A percentile compares a stretch with the other conserved stretches of the same genome.
Conservation (phyloP, 768 basidiomycete species). For the Fomitopsis pulvina region DNA sequence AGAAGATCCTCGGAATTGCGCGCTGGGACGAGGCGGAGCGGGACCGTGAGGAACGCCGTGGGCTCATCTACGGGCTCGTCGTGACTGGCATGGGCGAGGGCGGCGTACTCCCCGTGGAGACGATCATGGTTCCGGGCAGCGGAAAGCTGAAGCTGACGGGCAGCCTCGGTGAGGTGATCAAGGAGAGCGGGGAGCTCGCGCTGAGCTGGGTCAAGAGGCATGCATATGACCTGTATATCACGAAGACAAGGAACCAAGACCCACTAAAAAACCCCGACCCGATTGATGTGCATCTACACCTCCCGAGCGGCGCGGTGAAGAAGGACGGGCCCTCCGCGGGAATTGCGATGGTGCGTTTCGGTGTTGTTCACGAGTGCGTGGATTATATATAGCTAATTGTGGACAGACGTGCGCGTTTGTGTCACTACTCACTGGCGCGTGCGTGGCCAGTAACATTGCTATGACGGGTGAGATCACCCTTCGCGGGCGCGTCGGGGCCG, state of each 20-base stretch:
- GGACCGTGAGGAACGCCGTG: constrained; percentile 65
- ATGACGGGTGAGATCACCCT: constrained; percentile 95
- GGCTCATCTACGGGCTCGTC: constrained; percentile 80
- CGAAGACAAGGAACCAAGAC: constrained; percentile 60
- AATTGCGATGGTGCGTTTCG: constrained; percentile 64
- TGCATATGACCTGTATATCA: constrained; percentile 75
- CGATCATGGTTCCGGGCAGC: constrained; percentile 66
- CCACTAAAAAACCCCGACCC: constrained; percentile 66
- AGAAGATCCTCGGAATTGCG: constrained; percentile 75
- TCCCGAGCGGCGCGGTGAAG: constrained; percentile 86
- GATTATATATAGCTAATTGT: not conserved
- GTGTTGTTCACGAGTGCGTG: not conserved
- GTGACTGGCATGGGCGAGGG: constrained; percentile 88
- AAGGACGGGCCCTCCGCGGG: constrained; percentile 94
- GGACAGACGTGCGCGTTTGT: constrained; percentile 76
- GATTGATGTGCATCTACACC: constrained; percentile 83
- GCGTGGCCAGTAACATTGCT: constrained; percentile 65
- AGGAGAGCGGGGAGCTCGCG: constrained; percentile 86
- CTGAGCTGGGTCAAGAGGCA: constrained; percentile 90
- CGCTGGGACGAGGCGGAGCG: constrained; percentile 76
- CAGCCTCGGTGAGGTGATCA: constrained; percentile 81
- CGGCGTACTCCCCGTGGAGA: constrained; percentile 81
- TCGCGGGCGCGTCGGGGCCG: constrained; percentile 73
- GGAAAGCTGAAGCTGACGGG: constrained; percentile 78
- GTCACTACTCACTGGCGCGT: constrained; percentile 72